Conservation (phyloP, 768 basidiomycete species). For the Podaxis sp. region DNA sequence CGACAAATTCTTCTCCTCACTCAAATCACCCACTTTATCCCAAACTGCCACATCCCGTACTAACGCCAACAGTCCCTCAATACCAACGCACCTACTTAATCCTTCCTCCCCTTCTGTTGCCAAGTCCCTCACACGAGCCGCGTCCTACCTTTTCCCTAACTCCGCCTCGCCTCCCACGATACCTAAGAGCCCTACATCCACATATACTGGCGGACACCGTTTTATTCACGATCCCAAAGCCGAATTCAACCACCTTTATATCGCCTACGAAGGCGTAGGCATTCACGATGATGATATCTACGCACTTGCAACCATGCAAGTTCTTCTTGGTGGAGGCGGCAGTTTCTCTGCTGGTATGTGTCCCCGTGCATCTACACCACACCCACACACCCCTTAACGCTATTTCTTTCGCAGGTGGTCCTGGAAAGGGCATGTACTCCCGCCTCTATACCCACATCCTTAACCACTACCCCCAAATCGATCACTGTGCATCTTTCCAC, state of each 20-base stretch:
- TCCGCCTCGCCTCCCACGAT: slow-evolving; percentile 26
- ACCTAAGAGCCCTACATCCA: slow-evolving; percentile 42
- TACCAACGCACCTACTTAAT: slow-evolving; percentile 60
- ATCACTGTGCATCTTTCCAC: slow-evolving; percentile 96
- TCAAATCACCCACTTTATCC: slow-evolving; percentile 40
- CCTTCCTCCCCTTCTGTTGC: slow-evolving; percentile 52
- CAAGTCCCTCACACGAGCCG: slow-evolving; percentile 75
- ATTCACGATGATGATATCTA: slow-evolving; percentile 93
- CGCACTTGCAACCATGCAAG: slow-evolving; percentile 90
- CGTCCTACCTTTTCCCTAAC: slow-evolving; percentile 69
- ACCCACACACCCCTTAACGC: not conserved
- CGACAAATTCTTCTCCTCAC: slow-evolving; percentile 79
- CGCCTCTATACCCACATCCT: slow-evolving; percentile 94
- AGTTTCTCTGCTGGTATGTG: slow-evolving; percentile 86
- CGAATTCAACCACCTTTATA: slow-evolving; percentile 91
- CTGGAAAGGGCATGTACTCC: slow-evolving; percentile 99
- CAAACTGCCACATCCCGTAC: slow-evolving; percentile 26
- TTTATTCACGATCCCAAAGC: slow-evolving; percentile 60
- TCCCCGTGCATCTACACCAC: not conserved
- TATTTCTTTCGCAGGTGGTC: slow-evolving; percentile 60
- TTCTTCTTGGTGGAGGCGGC: slow-evolving; percentile 92
- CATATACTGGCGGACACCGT: slow-evolving; percentile 84
- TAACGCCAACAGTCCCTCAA: slow-evolving; percentile 29
- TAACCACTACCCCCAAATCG: slow-evolving; percentile 90
- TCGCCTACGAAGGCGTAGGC: slow-evolving; percentile 89